phyloP scores from a whole-genome alignment of 1,284 basidiomycete species.

The Cryptococcus sp. region DNA sequence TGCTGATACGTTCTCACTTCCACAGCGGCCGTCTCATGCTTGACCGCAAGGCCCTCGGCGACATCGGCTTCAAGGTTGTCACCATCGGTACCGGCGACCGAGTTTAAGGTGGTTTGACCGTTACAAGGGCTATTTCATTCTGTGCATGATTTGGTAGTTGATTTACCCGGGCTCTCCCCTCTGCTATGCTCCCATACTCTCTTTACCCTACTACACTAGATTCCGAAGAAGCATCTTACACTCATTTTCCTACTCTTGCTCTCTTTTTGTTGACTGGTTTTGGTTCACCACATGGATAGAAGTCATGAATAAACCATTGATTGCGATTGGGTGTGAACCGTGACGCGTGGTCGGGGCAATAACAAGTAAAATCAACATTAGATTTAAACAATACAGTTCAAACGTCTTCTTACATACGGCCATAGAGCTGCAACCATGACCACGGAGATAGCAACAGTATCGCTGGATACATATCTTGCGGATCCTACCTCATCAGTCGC shows the following conservation, averaged over 20 bases:
- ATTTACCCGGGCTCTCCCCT: not conserved
- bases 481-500: constrained; percentile 57
- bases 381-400: not conserved
- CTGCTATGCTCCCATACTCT: not conserved
- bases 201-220: too few relatives aligned
- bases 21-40: constrained; percentile 59
- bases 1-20: not conserved
- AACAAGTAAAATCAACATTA: not conserved
- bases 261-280: not conserved
- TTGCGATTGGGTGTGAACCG: not conserved
- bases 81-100: constrained; percentile 53
- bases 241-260: not conserved
- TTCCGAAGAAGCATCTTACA: not conserved
- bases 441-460: constrained; percentile 65
- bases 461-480: constrained; percentile 71
- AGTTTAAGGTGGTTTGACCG: constrained; percentile 28
- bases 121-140: not conserved
- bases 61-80: constrained; percentile 89
- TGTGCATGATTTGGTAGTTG: not conserved
- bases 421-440: not conserved
- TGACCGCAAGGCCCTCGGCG: constrained; percentile 72
- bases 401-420: not conserved
- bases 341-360: not conserved
- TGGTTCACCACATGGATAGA: constrained; percentile 1
- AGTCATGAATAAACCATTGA: constrained; percentile 7